Evolutionary conservation across 805 yeast genomes (phyloP), one percentile per base, ranked within the genome.

Genomic region (Kodamaea laetipori): DNA sequence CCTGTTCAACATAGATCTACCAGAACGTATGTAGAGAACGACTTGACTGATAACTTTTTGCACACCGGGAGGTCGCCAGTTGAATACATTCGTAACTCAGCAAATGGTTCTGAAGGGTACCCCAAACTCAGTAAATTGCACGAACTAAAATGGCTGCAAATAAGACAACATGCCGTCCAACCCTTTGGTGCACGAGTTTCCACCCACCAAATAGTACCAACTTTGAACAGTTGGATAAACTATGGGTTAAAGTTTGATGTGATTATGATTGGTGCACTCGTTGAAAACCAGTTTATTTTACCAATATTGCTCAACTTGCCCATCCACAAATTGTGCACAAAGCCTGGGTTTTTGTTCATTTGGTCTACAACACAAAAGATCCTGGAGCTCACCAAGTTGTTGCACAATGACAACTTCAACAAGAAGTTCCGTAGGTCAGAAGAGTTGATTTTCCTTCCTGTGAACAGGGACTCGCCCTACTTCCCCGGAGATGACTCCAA

Each of bases 181-280:
- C 86, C 95, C 0, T 84, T 74, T 54, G 96, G 96, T 0, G 71
- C 75, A 6, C 70, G 84, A 35, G 76, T 78, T 2, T 63, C 68
- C 11, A 68, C 76, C 4, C 74, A 75, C 24, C 66, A 77, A 41
- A 81, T 89, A 61, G 69, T 80, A 5, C 75, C 76, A 1, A 73
- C 76, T 0, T 66, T 90, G 45, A 74, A 77, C 45, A 57, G 61
- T 15, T 86, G 96, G 95, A 78, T 80, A 24, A 61, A 68, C 13
- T 78, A 81, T 44, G 72, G 76, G 6, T 56, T 86, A 28, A 79
- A 78, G 47, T 92, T 90, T 62, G 97, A 90, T 59, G 95, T 89
- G 8, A 85, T 92, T 10, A 88, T 92, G 95, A 80, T 90, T 43
- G 95, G 96, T 1, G 92, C 94, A 2, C 69, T 92, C 39, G 77